These are phyloP conservation scores for Pleurotus cornucopiae DNA, from an alignment of 768 basidiomycete genomes.

Conservation along the genomic window DNA sequence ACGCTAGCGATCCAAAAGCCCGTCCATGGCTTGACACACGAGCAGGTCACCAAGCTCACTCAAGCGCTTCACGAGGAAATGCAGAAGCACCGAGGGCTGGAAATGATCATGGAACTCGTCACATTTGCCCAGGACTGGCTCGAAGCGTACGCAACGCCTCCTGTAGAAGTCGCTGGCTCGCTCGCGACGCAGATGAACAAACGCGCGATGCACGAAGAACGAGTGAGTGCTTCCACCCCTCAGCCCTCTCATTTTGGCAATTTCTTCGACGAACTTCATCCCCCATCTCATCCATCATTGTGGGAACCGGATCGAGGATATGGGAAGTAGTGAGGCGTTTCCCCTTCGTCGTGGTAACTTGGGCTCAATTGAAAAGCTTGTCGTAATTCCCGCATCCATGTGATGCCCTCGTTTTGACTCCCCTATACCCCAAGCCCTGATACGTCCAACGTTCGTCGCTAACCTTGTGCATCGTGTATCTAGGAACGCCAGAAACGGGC, in stretches of 20 bases:
- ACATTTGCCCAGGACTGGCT: constrained; percentile 73
- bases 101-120: constrained; percentile 78
- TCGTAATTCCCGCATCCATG: not conserved
- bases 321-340: constrained; percentile 5
- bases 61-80: constrained; percentile 63
- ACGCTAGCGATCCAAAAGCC: constrained; percentile 68
- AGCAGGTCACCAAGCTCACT: constrained; percentile 53
- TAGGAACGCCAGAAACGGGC: constrained; percentile 53
- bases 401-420: not conserved
- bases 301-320: constrained; percentile 1
- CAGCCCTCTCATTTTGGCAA: constrained; percentile 1
- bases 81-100: constrained; percentile 59
- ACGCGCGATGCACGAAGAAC: constrained; percentile 67
- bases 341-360: not conserved
- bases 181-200: constrained; percentile 76
- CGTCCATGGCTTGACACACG: constrained; percentile 50
- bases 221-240: constrained; percentile 35
- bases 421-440: not conserved
- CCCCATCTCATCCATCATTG: constrained; percentile 5
- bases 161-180: constrained; percentile 60
- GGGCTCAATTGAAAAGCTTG: not conserved
- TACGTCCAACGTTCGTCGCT: not conserved
- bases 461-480: not conserved
- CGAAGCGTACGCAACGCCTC: constrained; percentile 47
- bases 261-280: not conserved